Evolutionary conservation across 2,329 filamentous ascomycete species (phyloP), one percentile per base, ranked within the genome.

Genomic region (Microthyrium microscopicum): DNA sequence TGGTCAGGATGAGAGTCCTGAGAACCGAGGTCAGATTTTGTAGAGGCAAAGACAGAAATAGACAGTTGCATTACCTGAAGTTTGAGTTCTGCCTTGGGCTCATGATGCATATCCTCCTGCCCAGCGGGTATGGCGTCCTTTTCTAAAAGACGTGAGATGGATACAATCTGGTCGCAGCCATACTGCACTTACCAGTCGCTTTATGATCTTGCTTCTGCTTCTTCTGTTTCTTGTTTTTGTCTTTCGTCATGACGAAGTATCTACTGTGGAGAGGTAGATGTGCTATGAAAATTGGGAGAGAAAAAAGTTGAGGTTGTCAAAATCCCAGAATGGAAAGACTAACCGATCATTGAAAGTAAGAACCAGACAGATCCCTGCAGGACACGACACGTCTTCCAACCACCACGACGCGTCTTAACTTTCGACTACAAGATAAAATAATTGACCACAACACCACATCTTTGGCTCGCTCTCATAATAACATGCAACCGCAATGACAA

Each of bases 51-150:
- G 9, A 25, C 9, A 25, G 13, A 25, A 9, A 25, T 25, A 9
- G 22, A 12, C 9, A 25, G 22, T 25, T n/a, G 22, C 9, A 26
- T 9, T 33, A 33, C 31, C 31, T 33, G 19, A 26, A 16, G 13
- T 11, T 7, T 16, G 13, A 29, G 9, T 9, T 9, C 22, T 9
- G 9, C 13, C 22, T 25, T 25, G 9, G 9, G 22, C 9, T 25
- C 9, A 25, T 13, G 22, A 25, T 9, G 22, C 9, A 9, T 9
- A 9, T 25, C 22, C 22, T 25, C 13, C 13, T 25, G 9, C 22
- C 22, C 9, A 25, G 22, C 22, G 9, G 9, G 9, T 25, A 12
- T 25, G 18, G 20, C 5, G 15, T 19, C 27, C 22, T 11, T 33
- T 20, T n/a, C n/a, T n/a, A n/a, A n/a, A n/a, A n/a, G n/a, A n/a